These are phyloP conservation scores for Lolium multiflorum DNA, from an alignment of 176 grass and related monocot species.

Conservation along the genomic window DNA sequence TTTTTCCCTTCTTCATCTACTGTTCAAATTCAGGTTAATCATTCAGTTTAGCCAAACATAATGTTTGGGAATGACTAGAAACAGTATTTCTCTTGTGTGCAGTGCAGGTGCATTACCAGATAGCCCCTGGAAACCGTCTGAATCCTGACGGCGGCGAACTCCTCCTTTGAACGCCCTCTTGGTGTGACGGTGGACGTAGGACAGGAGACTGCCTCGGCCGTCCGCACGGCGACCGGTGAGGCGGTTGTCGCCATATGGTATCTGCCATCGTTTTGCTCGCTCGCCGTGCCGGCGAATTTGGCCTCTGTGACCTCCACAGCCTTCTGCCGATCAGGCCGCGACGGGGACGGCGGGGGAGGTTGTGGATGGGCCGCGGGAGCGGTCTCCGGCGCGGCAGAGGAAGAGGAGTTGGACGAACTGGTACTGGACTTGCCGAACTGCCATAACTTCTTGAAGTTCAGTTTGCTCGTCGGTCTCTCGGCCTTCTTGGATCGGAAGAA, in stretches of 20 bases:
- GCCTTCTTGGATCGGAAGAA: background rate
- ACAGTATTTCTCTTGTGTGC: background rate
- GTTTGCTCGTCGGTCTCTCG: constrained; percentile 45
- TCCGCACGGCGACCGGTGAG: background rate
- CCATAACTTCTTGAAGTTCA: constrained; percentile 73
- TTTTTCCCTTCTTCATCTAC: background rate
- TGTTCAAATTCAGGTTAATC: too few species aligned
- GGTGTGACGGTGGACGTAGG: background rate
- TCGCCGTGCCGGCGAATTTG: background rate
- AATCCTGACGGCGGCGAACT: constrained; percentile 65
- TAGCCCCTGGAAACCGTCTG: constrained; percentile 62
- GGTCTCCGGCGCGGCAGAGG: constrained; percentile 26
- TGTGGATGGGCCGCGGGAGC: constrained; percentile 1
- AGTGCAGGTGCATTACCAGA: constrained; percentile 43
- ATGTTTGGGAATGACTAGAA: background rate
- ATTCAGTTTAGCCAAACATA: too few species aligned
- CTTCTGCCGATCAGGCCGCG: constrained; percentile 18
- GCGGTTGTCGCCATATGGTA: background rate
- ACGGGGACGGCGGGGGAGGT: background rate
- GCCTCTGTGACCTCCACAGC: background rate
- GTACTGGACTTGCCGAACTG: constrained; percentile 54
- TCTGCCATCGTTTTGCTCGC: background rate
- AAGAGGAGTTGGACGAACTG: constrained; percentile 26
- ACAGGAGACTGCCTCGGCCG: background rate
- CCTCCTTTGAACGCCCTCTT: constrained; percentile 51